Base-by-base conservation (phyloP, 345 rosid species). In the Carallia brachiata region DNA sequence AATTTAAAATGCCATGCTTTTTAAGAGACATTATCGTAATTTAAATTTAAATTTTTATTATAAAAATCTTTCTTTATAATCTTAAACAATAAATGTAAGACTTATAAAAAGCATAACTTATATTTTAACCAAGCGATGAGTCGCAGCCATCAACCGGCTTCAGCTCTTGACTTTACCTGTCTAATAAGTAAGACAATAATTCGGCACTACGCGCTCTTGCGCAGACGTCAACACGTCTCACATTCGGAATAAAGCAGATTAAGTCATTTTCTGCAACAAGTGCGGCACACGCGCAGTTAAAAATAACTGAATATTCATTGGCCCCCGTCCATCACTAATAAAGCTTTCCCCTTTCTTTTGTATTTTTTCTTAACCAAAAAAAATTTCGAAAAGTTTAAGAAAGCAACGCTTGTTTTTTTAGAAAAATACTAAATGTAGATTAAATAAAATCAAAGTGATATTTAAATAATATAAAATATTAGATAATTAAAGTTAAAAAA, bases 371-470 rank as follows among this genome's bases (percentile, higher is more conserved):
- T 6, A 9, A 19, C 1, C 6, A 0, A 48, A 18, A 52, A 17
- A 19, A 2, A 65, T 68, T 9, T 32, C 34, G 53, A 69, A 81
- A 84, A 81, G 81, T 71, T 59, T 0, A 12, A 64, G 87, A 79
- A 73, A 76, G 84, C 69, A 83, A 81, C 74, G 52, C 74, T 67
- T 4, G 23, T 23, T 32, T 32, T 32, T 32, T 32, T 32, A 32
- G 23, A 23, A 23, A 23, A 23, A 23, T 23, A 23, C 23, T 23
- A 23, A 23, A 0, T 23, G 23, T 23, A 23, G 23, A 23, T 23
- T 23, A 23, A 23, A 23, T 23, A 23, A 23, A 23, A 23, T 23
- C 0, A 23, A 23, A 23, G 23, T 23, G 23, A 23, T 23, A 23
- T 23, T 23, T 23, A 23, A 23, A 23, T 23, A 23, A 23, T 23